Base-by-base conservation (phyloP, 2,329 filamentous ascomycete genomes). In the Onygena corvina region DNA sequence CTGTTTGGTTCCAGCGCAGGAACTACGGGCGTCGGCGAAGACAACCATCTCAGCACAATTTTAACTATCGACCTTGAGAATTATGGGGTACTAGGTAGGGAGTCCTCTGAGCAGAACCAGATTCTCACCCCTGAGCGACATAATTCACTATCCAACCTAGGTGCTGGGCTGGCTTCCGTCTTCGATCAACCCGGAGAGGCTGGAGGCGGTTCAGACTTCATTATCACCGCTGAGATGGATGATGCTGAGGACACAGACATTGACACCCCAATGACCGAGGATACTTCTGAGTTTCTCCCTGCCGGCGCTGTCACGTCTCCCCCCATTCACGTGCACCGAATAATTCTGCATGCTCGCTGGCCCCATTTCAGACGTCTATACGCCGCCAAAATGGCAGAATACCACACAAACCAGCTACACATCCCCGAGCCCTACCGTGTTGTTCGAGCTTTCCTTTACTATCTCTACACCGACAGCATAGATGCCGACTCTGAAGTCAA, bases 321-420 rank as follows among this genome's bases (percentile, higher is more conserved):
- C 23, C 87, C 89, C 0, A 96, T 98, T 47, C 84, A 96, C 62
- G 90, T 96, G 3, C 92, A 98, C 66, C 87, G 86, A 53, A 81
- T 98, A 50, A 95, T 98, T 48, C 75, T 98, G 6, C 86, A 93
- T 64, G 84, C 92, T 16, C 84, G 92, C 47, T 98, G 92, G 92
- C 89, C 92, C 23, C 92, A 98, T 66, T 98, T 98, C 69, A 81
- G 84, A 34, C 83, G 92, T 12, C 73, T 98, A 2, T 96, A 94
- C 71, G 83, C 84, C 47, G 81, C 90, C 3, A 88, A 95, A 61
- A 98, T 98, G 92, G 82, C 85, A 9, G 92, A 98, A 64, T 98
- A 93, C 60, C 92, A 98, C 63, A 92, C 87, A 12, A 92, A 92
- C 61, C 88, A 86, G 66, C 92, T 98, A 84, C 90, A 98, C 67